A percentile compares a stretch with the other conserved stretches of the same genome.
These are phyloP conservation scores for Carallia pectinifolia DNA, from an alignment of 345 rosid species.

Conservation along the genomic window DNA sequence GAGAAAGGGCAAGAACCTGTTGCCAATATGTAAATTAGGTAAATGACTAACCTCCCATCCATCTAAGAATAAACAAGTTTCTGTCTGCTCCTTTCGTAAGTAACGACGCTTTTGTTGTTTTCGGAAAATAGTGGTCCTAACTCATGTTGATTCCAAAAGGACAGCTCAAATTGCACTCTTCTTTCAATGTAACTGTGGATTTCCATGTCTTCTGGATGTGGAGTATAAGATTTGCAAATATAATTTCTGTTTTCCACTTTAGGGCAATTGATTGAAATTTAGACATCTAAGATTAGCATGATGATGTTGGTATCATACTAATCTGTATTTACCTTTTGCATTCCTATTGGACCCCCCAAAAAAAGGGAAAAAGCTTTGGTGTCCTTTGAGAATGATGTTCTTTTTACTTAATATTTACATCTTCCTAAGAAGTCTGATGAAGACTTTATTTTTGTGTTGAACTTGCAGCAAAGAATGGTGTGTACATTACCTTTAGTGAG, in stretches of 20 bases:
- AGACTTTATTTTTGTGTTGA: constrained; percentile 15
- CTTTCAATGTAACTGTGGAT: neutral
- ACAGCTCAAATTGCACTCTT: neutral
- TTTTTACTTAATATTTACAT: neutral
- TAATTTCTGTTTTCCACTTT: neutral
- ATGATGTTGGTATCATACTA: neutral
- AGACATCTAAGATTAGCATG: neutral
- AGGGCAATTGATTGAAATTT: neutral
- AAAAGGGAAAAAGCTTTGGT: too few relatives aligned
- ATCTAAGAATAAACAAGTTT: neutral
- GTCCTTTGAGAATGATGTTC: neutral
- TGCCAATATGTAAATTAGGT: constrained; percentile 86
- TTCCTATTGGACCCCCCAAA: too few relatives aligned
- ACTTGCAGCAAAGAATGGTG: constrained; percentile 81
- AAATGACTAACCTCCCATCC: constrained; percentile 18
- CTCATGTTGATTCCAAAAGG: neutral
- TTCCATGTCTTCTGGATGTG: neutral
- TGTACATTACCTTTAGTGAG: constrained; percentile 61
- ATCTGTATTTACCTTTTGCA: neutral
- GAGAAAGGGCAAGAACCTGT: constrained; percentile 65
- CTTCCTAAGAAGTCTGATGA: neutral
- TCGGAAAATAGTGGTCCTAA: neutral
- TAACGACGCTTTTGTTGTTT: neutral
- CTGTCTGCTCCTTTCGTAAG: neutral
- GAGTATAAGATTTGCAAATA: too few relatives aligned